Base-by-base conservation (phyloP, 176 grass and related monocot genomes). In the Musa schizocarpa region DNA sequence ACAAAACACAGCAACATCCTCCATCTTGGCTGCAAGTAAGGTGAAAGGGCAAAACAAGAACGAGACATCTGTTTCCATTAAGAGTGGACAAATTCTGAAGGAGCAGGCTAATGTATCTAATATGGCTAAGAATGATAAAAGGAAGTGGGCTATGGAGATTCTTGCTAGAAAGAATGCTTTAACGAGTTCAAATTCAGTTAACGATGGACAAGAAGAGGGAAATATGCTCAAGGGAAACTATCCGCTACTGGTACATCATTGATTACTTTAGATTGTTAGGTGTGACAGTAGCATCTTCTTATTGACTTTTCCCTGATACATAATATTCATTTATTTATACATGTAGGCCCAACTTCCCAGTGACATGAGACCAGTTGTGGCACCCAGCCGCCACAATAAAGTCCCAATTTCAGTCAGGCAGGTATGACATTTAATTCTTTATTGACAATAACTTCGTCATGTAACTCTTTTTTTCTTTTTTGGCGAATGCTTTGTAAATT, bases 121-220 rank as follows among this genome's bases (percentile, higher is more conserved):
- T 80, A 81, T 76, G 79, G 71, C 78, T 61, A 91, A 93, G 72
- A 69, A 55, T 74, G 94, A 90, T 74, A 98, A 93, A 89, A 93
- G 68, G 81, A 89, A 93, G 85, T 98, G 94, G 94, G 94, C 94
- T 52, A 86, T 91, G 79, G 94, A 98, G 78, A 71, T 98, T 74
- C 76, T 98, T 67, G 94, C 94, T 80, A 90, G 94, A 82, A 98
- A 98, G 83, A 93, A 87, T 87, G 77, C 86, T 56, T 89, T 63
- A 54, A 76, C 62, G 19, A 73, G 73, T 65, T 85, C 84, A 75
- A 50, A 75, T 78, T 74, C 72, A 77, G 88, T 54, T 72, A 86
- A 91, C 77, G 94, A 98, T 50, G 78, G 76, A 76, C 56, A 53
- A 71, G 84, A 90, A 85, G 84, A 85, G 59, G 71, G 77, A 76